Evolutionary conservation across 768 basidiomycete species (phyloP).

Genomic region (Exidia glandulosa): DNA sequence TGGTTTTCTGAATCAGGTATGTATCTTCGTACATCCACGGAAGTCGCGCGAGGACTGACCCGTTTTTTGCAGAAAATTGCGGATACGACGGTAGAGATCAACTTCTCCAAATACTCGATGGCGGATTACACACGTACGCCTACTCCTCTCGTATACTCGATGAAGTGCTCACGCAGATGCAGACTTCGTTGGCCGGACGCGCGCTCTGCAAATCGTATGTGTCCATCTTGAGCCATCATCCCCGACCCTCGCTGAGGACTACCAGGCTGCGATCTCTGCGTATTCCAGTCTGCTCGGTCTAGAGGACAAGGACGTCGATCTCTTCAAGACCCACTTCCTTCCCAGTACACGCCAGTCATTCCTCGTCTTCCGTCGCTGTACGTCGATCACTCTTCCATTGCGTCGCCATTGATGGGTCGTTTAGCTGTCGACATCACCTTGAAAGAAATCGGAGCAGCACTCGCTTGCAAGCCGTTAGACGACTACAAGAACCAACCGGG

Average conservation of each 20-base stretch:
- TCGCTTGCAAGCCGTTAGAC: conserved; percentile 7
- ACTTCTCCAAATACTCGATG: conserved; percentile 17
- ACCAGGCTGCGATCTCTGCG: conserved; percentile 13
- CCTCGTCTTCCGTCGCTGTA: conserved; percentile 9
- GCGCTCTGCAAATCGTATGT: conserved; percentile 9
- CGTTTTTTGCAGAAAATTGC: conserved; percentile 12
- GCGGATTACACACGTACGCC: conserved; percentile 6
- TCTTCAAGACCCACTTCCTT: conserved; percentile 11
- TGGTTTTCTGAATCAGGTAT: conserved; percentile 13
- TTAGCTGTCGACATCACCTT: conserved; percentile 10
- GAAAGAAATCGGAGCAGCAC: conserved; percentile 8
- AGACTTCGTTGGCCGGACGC: conserved; percentile 11
- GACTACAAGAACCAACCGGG: conserved; percentile 4
- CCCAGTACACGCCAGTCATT: conserved; percentile 10
- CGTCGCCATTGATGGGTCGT: not conserved
- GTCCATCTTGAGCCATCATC: not conserved
- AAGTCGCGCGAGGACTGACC: not conserved
- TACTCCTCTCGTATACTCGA: not conserved
- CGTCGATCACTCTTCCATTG: not conserved
- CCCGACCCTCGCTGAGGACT: not conserved
- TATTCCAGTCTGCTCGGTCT: conserved; percentile 10
- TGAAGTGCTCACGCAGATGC: not conserved
- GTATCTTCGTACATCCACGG: not conserved
- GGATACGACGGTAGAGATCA: conserved; percentile 17
- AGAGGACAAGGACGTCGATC: conserved; percentile 10